Base-by-base conservation (phyloP, 345 rosid species). In the Noccaea caerulescens region DNA sequence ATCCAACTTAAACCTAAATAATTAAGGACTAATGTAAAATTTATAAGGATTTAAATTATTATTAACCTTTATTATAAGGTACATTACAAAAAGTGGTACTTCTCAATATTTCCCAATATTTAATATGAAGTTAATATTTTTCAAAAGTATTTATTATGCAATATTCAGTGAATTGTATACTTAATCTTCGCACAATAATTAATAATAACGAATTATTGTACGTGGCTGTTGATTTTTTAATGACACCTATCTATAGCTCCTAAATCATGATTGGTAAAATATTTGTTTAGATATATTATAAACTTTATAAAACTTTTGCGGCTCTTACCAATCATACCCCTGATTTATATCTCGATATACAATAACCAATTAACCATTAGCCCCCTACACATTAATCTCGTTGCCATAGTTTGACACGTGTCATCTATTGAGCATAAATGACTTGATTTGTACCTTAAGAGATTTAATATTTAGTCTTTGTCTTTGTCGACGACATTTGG, bases 401-500 rank as follows among this genome's bases (percentile, higher is more conserved):
- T 34, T 44, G 55, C 9, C 46, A 13, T 0, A 38, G 38, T 8
- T 36, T 2, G 63, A 54, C 23, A 72, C 57, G 70, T 27, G 69
- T 44, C n/a, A 1, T 63, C 30, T 44, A 10, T 10, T 0, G 1
- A n/a, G 32, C 64, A 54, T 1, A 43, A 2, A 7, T 32, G 14
- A 27, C 16, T 25, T 45, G 39, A 14, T 37, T 39, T 20, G 30
- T n/a, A 18, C 32, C 8, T 32, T 34, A 25, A 10, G 1, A 14
- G 44, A 27, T 11, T 11, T 18, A 54, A 27, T 36, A 25, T 49
- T 18, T 11, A 47, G 10, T 12, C n/a, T 16, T 50, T 8, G 53
- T 33, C 68, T 62, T 53, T 54, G 32, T 63, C 63, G 70, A 63
- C 63, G 70, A 53, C 43, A 63, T 55, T 34, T 54, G 55, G 57